A percentile compares a stretch with the other conserved stretches of the same genome.
Evolutionary conservation across 371 early-diverging fungal species (phyloP).

Genomic region (Apophysomyces variabilis): DNA sequence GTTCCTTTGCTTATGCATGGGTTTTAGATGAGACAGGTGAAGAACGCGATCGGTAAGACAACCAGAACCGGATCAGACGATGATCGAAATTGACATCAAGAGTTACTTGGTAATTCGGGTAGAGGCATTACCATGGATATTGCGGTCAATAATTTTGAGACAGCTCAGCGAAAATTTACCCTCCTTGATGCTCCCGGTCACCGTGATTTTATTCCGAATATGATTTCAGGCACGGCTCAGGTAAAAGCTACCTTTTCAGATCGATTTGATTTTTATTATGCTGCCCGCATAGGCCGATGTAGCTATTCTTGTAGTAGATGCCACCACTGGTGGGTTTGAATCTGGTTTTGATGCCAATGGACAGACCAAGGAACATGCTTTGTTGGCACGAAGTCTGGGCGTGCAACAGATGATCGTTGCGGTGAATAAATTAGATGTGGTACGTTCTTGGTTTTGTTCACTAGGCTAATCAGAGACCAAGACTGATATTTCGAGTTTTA

Average conservation of each 20-base stretch:
- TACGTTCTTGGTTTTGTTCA: conserved; percentile 28
- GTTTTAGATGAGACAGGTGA: conserved; percentile 94
- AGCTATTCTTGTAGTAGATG: conserved; percentile 95
- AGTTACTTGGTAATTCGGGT: conserved; percentile 5
- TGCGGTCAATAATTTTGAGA: conserved; percentile 90
- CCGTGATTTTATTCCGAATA: conserved; percentile 98
- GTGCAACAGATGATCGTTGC: conserved; percentile 90
- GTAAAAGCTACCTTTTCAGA: conserved; percentile 17
- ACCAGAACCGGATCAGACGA: too few relatives aligned
- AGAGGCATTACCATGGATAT: conserved; percentile 98
- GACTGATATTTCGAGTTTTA: conserved; percentile 16
- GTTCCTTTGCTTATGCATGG: conserved; percentile 96
- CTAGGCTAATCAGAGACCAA: not conserved
- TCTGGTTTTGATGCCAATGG: conserved; percentile 97
- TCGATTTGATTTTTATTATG: not conserved
- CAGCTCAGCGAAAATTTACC: conserved; percentile 78
- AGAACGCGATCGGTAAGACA: conserved; percentile 76
- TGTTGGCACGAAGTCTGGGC: conserved; percentile 87
- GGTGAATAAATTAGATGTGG: conserved; percentile 91
- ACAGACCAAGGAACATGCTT: conserved; percentile 96
- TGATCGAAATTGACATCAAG: not conserved
- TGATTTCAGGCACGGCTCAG: conserved; percentile 98
- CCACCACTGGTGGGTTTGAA: conserved; percentile 94
- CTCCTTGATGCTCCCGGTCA: conserved; percentile 99
- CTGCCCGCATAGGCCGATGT: conserved; percentile 74